Conservation (phyloP, 441 rosid species). For the Macaranga tanarius region DNA sequence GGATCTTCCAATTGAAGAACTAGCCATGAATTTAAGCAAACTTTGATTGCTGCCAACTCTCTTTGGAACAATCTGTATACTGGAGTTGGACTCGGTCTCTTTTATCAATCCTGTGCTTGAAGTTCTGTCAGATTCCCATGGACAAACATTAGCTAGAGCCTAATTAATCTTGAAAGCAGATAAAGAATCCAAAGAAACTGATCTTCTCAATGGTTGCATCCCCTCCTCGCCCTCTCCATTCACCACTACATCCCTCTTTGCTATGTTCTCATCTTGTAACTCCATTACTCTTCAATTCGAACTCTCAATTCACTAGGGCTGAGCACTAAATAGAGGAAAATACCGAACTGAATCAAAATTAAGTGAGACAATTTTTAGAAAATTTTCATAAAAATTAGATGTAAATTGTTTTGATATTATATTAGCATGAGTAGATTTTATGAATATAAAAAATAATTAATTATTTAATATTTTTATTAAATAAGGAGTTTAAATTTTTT, state of each 20-base stretch:
- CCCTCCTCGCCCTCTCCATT: slow-evolving; percentile 19
- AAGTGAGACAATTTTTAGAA: too few relatives aligned
- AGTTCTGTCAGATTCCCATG: slow-evolving; percentile 28
- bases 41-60: slow-evolving; percentile 30
- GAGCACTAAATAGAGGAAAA: too few relatives aligned
- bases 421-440: too few relatives aligned
- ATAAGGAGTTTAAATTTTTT: too few relatives aligned
- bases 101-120: slow-evolving; percentile 14
- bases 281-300: slow-evolving; percentile 20
- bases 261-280: slow-evolving; percentile 15
- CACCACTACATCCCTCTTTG: slow-evolving; percentile 26
- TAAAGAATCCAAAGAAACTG: slow-evolving; percentile 51
- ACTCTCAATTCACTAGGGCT: slow-evolving; percentile 25
- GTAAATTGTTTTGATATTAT: too few relatives aligned
- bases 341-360: too few relatives aligned
- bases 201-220: slow-evolving; percentile 45
- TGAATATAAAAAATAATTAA: too few relatives aligned
- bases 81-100: slow-evolving; percentile 25
- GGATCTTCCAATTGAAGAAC: slow-evolving; percentile 36
- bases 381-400: too few relatives aligned
- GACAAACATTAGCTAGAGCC: slow-evolving; percentile 23
- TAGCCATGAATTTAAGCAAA: slow-evolving; percentile 29
- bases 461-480: too few relatives aligned
- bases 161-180: slow-evolving; percentile 46
- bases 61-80: slow-evolving; percentile 21